A percentile compares a stretch with the other conserved stretches of the same genome.
phyloP scores from a whole-genome alignment of 2,329 filamentous ascomycete genomes.

The Aureobasidium leucospermi region DNA sequence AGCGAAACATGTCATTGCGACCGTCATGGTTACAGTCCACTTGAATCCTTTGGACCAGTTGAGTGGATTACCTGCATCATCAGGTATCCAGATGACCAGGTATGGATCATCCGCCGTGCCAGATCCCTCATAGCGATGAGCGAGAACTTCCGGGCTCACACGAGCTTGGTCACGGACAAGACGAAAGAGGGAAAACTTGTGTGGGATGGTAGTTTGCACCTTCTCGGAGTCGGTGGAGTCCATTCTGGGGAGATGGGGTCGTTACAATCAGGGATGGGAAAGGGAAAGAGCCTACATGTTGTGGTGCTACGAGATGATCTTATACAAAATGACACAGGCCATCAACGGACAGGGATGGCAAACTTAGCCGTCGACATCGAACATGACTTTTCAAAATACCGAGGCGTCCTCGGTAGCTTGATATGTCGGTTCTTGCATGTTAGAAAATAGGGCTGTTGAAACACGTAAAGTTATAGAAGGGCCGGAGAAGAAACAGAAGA shows the following conservation, averaged over 20 bases:
- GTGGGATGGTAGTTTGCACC: background rate
- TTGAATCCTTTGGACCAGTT: slow-evolving; percentile 50
- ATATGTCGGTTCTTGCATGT: background rate
- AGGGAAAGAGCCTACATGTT: background rate
- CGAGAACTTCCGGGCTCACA: slow-evolving; percentile 27
- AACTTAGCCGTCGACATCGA: background rate
- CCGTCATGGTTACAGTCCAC: slow-evolving; percentile 57
- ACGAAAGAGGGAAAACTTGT: background rate
- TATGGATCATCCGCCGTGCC: slow-evolving; percentile 63
- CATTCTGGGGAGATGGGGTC: background rate
- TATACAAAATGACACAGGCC: background rate
- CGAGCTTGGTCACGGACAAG: slow-evolving; percentile 28
- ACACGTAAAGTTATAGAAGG: background rate
- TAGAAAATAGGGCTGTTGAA: background rate
- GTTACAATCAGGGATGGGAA: background rate
- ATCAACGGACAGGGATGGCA: background rate
- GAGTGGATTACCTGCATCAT: slow-evolving; percentile 62
- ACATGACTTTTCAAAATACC: background rate
- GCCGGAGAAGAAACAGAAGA: background rate
- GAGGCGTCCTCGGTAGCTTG: background rate
- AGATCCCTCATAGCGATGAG: slow-evolving; percentile 27
- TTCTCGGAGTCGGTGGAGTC: background rate
- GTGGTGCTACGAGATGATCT: background rate
- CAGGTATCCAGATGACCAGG: slow-evolving; percentile 55
- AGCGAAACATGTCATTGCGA: slow-evolving; percentile 60